phyloP scores from a whole-genome alignment of 148 eudicot genomes.

The Chenopodium berlandieri region DNA sequence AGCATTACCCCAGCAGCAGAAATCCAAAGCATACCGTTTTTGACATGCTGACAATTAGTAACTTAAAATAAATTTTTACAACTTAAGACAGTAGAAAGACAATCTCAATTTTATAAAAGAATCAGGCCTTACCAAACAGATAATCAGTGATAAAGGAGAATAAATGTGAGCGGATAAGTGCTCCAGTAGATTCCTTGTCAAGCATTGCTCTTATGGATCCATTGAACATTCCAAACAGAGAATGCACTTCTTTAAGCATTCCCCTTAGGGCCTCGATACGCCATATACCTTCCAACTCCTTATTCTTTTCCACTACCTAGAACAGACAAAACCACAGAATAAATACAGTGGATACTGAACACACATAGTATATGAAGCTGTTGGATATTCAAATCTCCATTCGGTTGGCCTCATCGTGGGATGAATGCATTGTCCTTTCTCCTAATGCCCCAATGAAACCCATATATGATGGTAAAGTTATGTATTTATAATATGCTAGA shows the following conservation, averaged over 20 bases:
- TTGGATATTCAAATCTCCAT: not conserved
- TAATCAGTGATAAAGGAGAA: constrained; percentile 77
- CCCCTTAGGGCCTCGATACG: constrained; percentile 73
- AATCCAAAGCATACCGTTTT: constrained; percentile 84
- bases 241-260: constrained; percentile 87
- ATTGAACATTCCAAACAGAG: constrained; percentile 82
- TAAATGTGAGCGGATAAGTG: constrained; percentile 64
- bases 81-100: constrained; percentile 32
- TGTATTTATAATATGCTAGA: not conserved
- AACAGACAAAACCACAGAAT: constrained; percentile 11
- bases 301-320: constrained; percentile 86
- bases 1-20: constrained; percentile 99
- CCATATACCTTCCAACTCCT: constrained; percentile 77
- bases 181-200: constrained; percentile 82
- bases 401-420: not conserved
- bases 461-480: not conserved
- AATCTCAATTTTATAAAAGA: constrained; percentile 14
- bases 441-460: not conserved
- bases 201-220: constrained; percentile 76
- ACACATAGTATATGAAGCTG: not conserved
- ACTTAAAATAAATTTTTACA: constrained; percentile 59
- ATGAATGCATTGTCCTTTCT: not conserved
- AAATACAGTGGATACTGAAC: not conserved
- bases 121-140: constrained; percentile 63
- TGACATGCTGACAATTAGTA: constrained; percentile 96